These are phyloP conservation scores for Paecilomyces fulvus DNA, from an alignment of 2,329 filamentous ascomycete genomes.

Conservation along the genomic window DNA sequence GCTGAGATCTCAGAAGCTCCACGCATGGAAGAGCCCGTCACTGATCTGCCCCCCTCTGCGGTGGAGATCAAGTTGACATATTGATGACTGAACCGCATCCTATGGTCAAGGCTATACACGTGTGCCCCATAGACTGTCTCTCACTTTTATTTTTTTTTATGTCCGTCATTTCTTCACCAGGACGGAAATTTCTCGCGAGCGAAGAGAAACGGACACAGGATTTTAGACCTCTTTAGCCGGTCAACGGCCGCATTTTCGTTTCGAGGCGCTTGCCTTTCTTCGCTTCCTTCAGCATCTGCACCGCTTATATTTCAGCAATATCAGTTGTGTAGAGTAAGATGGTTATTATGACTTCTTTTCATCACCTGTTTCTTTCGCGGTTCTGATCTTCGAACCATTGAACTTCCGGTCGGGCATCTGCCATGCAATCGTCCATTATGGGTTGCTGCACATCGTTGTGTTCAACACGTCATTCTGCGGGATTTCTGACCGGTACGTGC, in stretches of 20 bases:
- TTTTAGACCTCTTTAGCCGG: background rate
- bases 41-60: conserved; percentile 13
- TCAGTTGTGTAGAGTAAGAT: background rate
- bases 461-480: background rate
- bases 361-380: background rate
- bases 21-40: conserved; percentile 35
- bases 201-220: background rate
- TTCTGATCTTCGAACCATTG: background rate
- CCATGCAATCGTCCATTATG: background rate
- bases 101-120: background rate
- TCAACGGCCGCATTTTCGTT: background rate
- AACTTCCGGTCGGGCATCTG: background rate
- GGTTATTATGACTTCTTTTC: background rate
- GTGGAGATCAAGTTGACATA: conserved; percentile 47
- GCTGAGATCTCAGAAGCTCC: conserved; percentile 55
- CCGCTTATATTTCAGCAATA: background rate
- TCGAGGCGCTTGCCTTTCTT: background rate
- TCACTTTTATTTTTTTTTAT: conserved; percentile 2
- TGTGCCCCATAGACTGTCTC: background rate
- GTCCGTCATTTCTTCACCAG: background rate
- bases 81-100: conserved; percentile 10
- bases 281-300: background rate
- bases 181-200: background rate
- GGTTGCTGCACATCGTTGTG: background rate
- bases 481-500: background rate